Percentiles rank a stretch among this genome's conserved stretches.
phyloP scores from a whole-genome alignment of 306 rosid species.

The Sophora flavescens region DNA sequence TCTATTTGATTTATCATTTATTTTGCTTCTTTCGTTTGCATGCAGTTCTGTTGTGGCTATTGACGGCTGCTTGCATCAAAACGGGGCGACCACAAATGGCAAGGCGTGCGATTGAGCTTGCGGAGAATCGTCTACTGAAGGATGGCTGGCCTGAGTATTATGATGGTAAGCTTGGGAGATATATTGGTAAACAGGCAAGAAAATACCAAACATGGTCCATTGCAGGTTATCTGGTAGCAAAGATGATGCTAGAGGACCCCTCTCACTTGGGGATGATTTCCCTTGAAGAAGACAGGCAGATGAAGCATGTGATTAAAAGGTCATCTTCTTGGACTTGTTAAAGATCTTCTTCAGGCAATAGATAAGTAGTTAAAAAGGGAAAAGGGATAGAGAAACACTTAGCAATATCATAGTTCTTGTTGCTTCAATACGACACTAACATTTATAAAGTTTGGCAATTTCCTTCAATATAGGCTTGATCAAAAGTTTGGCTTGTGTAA shows the following conservation, averaged over 20 bases:
- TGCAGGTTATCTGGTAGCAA: constrained; percentile 89
- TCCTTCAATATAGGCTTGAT: constrained; percentile 57
- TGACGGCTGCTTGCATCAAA: constrained; percentile 92
- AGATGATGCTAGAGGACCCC: constrained; percentile 95
- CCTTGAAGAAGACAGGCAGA: constrained; percentile 90
- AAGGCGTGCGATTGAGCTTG: constrained; percentile 84
- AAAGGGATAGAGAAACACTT: constrained; percentile 44
- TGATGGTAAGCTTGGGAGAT: constrained; percentile 87
- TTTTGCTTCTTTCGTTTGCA: constrained; percentile 13
- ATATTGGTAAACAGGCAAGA: constrained; percentile 86
- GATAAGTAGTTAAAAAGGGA: constrained; percentile 47
- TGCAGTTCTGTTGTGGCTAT: constrained; percentile 86
- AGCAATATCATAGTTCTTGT: constrained; percentile 56
- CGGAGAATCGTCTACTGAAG: constrained; percentile 81
- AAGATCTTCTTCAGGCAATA: constrained; percentile 31
- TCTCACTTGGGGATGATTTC: constrained; percentile 93
- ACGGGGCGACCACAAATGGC: constrained; percentile 91
- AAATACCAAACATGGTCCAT: constrained; percentile 94
- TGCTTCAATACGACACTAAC: constrained; percentile 51
- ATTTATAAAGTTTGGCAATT: constrained; percentile 51
- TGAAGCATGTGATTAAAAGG: constrained; percentile 83
- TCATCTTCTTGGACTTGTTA: constrained; percentile 87
- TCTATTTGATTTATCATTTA: constrained; percentile 18
- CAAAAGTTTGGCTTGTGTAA: constrained; percentile 69
- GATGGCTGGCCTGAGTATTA: constrained; percentile 94